Percentiles rank a stretch among this genome's conserved stretches.
phyloP scores from a whole-genome alignment of 2,329 filamentous ascomycete species.

The Xylariaceae sp. region DNA sequence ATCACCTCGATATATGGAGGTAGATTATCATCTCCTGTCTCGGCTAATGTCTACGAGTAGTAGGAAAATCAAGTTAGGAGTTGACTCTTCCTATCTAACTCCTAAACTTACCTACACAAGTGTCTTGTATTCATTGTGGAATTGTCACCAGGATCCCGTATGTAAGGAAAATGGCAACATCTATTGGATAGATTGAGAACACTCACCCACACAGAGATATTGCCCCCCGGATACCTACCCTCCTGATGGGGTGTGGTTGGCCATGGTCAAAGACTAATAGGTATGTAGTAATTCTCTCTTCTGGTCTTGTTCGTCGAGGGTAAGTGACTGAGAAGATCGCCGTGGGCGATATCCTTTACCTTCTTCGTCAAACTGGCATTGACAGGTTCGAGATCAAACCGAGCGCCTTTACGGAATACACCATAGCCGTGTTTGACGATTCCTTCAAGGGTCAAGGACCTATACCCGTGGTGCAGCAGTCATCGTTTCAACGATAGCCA shows the following conservation, averaged over 20 bases:
- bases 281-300: background rate
- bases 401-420: background rate
- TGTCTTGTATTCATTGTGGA: background rate
- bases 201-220: background rate
- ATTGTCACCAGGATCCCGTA: background rate
- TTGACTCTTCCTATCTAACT: background rate
- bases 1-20: too few species aligned
- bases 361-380: background rate
- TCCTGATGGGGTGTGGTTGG: background rate
- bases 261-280: background rate
- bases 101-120: background rate
- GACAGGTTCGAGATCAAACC: background rate
- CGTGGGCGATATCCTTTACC: background rate
- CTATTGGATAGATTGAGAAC: background rate
- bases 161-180: background rate
- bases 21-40: background rate
- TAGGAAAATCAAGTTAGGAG: background rate
- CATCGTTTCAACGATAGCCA: conserved; percentile 18
- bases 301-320: background rate
- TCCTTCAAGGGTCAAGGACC: background rate
- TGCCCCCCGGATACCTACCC: background rate
- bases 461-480: background rate
- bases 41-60: background rate
- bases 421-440: background rate
- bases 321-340: background rate